Conservation (phyloP, 768 basidiomycete genomes). For the Xerocomellus chrysenteron region DNA sequence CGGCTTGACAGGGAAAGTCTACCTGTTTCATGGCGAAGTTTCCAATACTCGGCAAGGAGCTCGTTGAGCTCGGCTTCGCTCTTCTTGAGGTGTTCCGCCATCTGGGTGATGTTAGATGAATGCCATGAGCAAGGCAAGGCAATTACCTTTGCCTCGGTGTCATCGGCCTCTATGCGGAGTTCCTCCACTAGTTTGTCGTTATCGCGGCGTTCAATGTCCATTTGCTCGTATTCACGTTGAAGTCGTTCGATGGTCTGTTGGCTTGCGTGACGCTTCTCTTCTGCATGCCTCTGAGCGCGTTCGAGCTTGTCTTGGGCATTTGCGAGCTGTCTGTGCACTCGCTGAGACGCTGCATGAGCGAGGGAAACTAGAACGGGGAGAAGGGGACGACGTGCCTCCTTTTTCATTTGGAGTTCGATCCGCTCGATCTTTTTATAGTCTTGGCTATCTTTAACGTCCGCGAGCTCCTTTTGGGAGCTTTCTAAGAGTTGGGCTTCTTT, state of each 20-base stretch:
- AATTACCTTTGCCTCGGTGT: slow-evolving; percentile 61
- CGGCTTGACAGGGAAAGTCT: slow-evolving; percentile 2
- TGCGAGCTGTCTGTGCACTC: slow-evolving; percentile 72
- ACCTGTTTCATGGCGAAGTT: slow-evolving; percentile 76
- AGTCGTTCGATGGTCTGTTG: slow-evolving; percentile 73
- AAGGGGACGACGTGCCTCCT: slow-evolving; percentile 50
- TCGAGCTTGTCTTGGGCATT: slow-evolving; percentile 85
- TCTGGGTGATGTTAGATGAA: slow-evolving; percentile 43
- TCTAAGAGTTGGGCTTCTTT: slow-evolving; percentile 66
- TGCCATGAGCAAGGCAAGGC: not conserved
- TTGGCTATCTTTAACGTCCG: slow-evolving; percentile 64
- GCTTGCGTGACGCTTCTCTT: slow-evolving; percentile 74
- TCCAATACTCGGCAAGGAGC: slow-evolving; percentile 82
- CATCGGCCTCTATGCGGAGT: slow-evolving; percentile 65
- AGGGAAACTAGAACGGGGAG: not conserved
- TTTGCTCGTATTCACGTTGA: slow-evolving; percentile 75
- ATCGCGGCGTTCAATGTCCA: slow-evolving; percentile 71
- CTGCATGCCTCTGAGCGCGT: slow-evolving; percentile 73
- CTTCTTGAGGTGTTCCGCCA: slow-evolving; percentile 68
- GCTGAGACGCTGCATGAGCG: slow-evolving; percentile 41
- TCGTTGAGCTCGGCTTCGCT: slow-evolving; percentile 81
- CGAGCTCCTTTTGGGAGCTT: slow-evolving; percentile 62
- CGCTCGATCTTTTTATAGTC: slow-evolving; percentile 75
- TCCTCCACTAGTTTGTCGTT: slow-evolving; percentile 81
- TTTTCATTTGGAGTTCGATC: slow-evolving; percentile 63